Evolutionary conservation across 768 basidiomycete genomes (phyloP).

Genomic region (Pisolithus orientalis): DNA sequence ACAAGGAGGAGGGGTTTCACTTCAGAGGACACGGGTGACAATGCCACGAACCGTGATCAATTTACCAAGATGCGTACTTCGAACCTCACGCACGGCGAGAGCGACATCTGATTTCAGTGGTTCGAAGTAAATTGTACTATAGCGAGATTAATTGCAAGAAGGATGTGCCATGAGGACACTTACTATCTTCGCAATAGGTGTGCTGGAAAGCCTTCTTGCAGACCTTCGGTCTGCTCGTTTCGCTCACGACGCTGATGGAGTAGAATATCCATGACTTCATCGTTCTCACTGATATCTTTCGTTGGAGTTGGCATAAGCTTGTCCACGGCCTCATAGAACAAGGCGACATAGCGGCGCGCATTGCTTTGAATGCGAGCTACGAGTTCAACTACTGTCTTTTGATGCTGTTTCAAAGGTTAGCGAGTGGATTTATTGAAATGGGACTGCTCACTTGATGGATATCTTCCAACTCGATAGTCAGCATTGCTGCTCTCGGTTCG

Average conservation of each 20-base stretch:
- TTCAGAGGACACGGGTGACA: constrained; percentile 94
- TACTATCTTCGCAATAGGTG: constrained; percentile 94
- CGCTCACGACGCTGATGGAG: constrained; percentile 88
- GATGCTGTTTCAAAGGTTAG: constrained; percentile 41
- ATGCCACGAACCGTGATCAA: constrained; percentile 97
- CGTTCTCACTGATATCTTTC: constrained; percentile 82
- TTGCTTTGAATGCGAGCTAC: constrained; percentile 77
- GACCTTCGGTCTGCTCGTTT: constrained; percentile 73
- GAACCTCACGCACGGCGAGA: constrained; percentile 89
- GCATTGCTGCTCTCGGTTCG: constrained; percentile 91
- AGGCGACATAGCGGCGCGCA: constrained; percentile 80
- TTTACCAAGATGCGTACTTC: constrained; percentile 78
- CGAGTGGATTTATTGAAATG: background rate
- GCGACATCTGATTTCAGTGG: constrained; percentile 71
- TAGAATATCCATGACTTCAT: constrained; percentile 96
- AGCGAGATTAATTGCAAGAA: constrained; percentile 9
- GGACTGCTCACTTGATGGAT: constrained; percentile 53
- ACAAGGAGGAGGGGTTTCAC: constrained; percentile 96
- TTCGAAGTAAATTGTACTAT: constrained; percentile 90
- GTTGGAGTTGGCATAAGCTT: constrained; percentile 83
- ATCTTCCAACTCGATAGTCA: constrained; percentile 87
- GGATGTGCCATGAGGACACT: constrained; percentile 29
- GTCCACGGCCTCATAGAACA: constrained; percentile 91
- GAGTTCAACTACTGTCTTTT: constrained; percentile 65
- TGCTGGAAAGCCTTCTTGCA: constrained; percentile 78